Conservation (phyloP, 148 eudicot genomes). For the Tetragonia tetragonoides region DNA sequence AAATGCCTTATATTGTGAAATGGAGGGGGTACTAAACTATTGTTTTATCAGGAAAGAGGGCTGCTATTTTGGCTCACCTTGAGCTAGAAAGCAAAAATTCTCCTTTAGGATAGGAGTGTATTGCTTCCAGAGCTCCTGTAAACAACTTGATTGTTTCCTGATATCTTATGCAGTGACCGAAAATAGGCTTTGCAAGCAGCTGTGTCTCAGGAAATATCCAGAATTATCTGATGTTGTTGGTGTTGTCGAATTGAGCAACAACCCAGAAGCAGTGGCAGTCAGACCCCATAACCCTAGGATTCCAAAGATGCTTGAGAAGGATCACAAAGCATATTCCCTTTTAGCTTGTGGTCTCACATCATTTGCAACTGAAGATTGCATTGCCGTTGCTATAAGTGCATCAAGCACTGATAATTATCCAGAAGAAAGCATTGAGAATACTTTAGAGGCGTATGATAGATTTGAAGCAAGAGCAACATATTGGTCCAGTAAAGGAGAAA, state of each 20-base stretch:
- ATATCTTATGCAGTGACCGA: constrained; percentile 48
- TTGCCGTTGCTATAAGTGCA: constrained; percentile 49
- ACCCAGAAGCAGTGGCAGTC: constrained; percentile 24
- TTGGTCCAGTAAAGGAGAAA: constrained; percentile 70
- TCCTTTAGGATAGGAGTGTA: background rate
- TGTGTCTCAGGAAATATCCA: constrained; percentile 52
- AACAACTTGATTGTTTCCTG: constrained; percentile 5
- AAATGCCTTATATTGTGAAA: no score
- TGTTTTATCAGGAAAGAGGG: background rate
- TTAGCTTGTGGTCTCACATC: constrained; percentile 38
- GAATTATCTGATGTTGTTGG: constrained; percentile 39
- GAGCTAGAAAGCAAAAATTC: background rate
- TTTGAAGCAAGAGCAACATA: constrained; percentile 35
- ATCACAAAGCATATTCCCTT: constrained; percentile 47
- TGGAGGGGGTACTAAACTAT: background rate
- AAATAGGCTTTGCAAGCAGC: constrained; percentile 51
- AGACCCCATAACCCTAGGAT: background rate
- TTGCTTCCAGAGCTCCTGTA: background rate
- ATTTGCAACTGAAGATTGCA: constrained; percentile 31
- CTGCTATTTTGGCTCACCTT: background rate
- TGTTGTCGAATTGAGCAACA: constrained; percentile 27
- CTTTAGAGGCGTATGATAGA: constrained; percentile 48
- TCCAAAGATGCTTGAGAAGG: constrained; percentile 33
- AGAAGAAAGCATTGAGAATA: constrained; percentile 47
- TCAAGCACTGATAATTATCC: constrained; percentile 66